Conservation (phyloP, 148 eudicot species). For the Spergularia bocconei region DNA sequence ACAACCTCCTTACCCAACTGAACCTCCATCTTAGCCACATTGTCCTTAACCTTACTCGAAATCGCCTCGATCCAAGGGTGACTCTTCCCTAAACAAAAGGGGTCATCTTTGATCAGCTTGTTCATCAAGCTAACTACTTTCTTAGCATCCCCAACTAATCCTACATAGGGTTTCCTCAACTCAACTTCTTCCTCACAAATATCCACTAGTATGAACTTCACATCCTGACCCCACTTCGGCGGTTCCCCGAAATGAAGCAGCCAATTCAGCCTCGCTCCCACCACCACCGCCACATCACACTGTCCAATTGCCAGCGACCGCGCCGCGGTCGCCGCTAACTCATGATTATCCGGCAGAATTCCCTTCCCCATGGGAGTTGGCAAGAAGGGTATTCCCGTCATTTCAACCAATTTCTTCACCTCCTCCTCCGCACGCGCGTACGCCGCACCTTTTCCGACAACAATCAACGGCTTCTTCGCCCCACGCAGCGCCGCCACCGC, state of each 20-base stretch:
- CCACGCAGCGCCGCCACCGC: conserved; percentile 54
- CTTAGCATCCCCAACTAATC: conserved; percentile 84
- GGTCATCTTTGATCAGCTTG: conserved; percentile 82
- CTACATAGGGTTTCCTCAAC: conserved; percentile 64
- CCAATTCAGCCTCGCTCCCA: conserved; percentile 96
- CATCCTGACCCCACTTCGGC: conserved; percentile 85
- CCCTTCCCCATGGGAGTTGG: conserved; percentile 99
- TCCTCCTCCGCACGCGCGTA: conserved; percentile 55
- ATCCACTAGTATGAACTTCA: conserved; percentile 82
- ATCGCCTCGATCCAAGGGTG: conserved; percentile 85
- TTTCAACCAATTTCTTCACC: conserved; percentile 55
- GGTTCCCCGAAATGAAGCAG: conserved; percentile 94
- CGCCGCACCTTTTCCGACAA: conserved; percentile 91
- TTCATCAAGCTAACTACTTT: conserved; percentile 52
- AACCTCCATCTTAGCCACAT: conserved; percentile 79
- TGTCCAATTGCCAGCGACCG: conserved; percentile 86
- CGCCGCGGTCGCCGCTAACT: conserved; percentile 85
- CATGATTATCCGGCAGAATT: conserved; percentile 73
- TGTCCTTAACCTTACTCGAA: conserved; percentile 65
- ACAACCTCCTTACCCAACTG: conserved; percentile 82
- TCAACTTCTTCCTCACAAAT: conserved; percentile 71
- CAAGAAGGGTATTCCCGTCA: conserved; percentile 85
- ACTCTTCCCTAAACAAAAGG: conserved; percentile 71
- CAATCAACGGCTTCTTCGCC: conserved; percentile 79
- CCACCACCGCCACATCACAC: conserved; percentile 84